Evolutionary conservation across 108 stramenopile genomes (phyloP), one percentile per base, ranked within the genome.

Genomic region (Mayamaea pseudoterrestris): DNA sequence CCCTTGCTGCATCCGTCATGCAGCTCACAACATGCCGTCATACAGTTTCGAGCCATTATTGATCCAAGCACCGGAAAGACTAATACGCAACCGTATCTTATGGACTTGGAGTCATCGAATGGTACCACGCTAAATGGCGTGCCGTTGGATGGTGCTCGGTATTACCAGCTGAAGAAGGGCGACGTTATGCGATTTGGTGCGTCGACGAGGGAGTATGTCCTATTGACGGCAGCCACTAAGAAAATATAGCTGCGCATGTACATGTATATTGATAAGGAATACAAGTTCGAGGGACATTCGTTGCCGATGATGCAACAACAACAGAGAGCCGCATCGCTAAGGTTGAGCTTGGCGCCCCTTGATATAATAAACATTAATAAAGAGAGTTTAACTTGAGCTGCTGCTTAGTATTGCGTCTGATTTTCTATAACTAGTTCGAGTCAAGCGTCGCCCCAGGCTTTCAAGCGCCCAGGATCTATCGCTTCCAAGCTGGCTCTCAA

Each of bases 71-170:
- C 53, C 0, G 47, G 24, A 13, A 69, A 71, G 40, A 26, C 76
- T 11, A 58, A 53, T 12, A 84, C 82, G 47, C 66, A 71, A 48
- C 98, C 98, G 5, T 99, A 99, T 58, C 30, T 99, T 23, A 91
- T 99, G 83, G 98, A 99, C 58, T 63, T 99, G 44, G 94, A 87
- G 48, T 88, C 84, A 54, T 90, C 95, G 31, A 96, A 97, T 71
- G 94, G 93, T 14, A 96, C 95, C 2, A 78, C 78, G 50, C 46
- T 99, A 6, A 99, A 99, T 59, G 91, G 91, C 0, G 83, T 91
- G 28, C 57, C 65, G 14, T 35, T 99, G 5, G 93, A 91, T 41
- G 27, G 76, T 8, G 91, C 93, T n/a, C 71, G 98, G 12, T 99
- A 99, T 73, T 89, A 95, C 59, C 84, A 96, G 52, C 57, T 93